These are phyloP conservation scores for Crinitomyces ghanaensis DNA, from an alignment of 805 yeast genomes.

Conservation along the genomic window DNA sequence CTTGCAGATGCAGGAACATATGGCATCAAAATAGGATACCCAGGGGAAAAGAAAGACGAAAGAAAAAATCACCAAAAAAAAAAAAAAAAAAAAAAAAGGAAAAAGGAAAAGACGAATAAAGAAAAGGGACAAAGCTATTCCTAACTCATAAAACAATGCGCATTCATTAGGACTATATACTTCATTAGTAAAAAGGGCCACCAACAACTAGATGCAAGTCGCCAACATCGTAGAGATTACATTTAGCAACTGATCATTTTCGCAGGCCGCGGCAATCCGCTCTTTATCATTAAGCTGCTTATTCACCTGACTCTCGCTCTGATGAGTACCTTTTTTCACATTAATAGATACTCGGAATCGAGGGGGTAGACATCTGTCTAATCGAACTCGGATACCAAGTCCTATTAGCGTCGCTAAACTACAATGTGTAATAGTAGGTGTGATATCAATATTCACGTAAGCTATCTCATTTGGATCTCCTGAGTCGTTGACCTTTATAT, in stretches of 20 bases:
- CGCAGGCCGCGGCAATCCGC: slow-evolving; percentile 97
- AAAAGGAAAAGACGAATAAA: too few species aligned
- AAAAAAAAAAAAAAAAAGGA: too few species aligned
- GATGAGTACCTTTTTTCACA: slow-evolving; percentile 87
- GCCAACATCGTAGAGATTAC: slow-evolving; percentile 91
- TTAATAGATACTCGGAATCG: slow-evolving; percentile 69
- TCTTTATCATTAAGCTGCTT: slow-evolving; percentile 96
- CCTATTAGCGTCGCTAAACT: slow-evolving; percentile 94
- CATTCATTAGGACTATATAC: too few species aligned
- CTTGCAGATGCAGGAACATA: too few species aligned
- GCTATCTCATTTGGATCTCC: slow-evolving; percentile 46
- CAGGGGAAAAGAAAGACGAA: too few species aligned
- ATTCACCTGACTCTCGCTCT: slow-evolving; percentile 90
- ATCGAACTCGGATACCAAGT: slow-evolving; percentile 80
- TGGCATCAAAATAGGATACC: too few species aligned
- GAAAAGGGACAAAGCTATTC: too few species aligned
- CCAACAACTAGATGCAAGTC: slow-evolving; percentile 47
- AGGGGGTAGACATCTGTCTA: slow-evolving; percentile 80
- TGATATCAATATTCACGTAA: slow-evolving; percentile 68
- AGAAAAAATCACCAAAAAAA: too few species aligned
- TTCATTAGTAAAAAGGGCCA: too few species aligned
- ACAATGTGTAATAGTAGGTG: slow-evolving; percentile 97
- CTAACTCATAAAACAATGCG: too few species aligned
- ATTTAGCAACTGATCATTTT: slow-evolving; percentile 77
- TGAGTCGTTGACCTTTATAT: slow-evolving; percentile 59